Percentiles rank a stretch among this genome's conserved stretches.
Conservation (phyloP, 345 rosid genomes). For the Turritis glabra region DNA sequence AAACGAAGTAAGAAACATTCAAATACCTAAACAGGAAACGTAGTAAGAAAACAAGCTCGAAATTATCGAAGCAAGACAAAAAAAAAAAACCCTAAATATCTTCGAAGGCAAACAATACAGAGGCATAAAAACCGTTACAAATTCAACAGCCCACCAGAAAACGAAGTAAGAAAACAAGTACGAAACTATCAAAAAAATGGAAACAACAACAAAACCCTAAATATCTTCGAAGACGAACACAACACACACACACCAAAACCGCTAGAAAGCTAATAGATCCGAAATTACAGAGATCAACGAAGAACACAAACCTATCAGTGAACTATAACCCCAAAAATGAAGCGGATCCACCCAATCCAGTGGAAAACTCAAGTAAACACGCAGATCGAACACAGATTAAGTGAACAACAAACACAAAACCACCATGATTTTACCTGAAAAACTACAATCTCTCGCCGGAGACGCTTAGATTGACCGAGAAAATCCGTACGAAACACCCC, state of each 20-base stretch:
- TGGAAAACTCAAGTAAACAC: background rate
- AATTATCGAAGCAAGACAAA: background rate
- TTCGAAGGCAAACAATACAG: background rate
- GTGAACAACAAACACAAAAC: slow-evolving; percentile 6
- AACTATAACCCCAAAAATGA: slow-evolving; percentile 5
- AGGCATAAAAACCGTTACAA: background rate
- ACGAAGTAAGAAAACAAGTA: background rate
- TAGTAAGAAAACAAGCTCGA: background rate
- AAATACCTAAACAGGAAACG: background rate
- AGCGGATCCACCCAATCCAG: slow-evolving; percentile 24
- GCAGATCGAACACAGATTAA: slow-evolving; percentile 18
- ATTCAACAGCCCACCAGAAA: background rate
- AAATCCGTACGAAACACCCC: background rate
- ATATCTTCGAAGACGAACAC: background rate
- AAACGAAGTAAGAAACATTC: background rate
- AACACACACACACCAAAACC: background rate
- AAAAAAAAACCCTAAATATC: background rate
- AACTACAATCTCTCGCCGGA: slow-evolving; percentile 25
- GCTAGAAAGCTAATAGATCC: slow-evolving; percentile 16
- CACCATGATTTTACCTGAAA: slow-evolving; percentile 12
- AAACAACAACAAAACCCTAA: slow-evolving; percentile 19
- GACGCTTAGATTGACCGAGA: slow-evolving; percentile 5
- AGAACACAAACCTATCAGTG: background rate
- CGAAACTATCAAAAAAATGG: background rate
- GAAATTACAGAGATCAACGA: slow-evolving; percentile 17